Evolutionary conservation across 1,139 yeast species (phyloP), one percentile per base, ranked within the genome.

Genomic region (Zygosaccharomyces pseudobailii): DNA sequence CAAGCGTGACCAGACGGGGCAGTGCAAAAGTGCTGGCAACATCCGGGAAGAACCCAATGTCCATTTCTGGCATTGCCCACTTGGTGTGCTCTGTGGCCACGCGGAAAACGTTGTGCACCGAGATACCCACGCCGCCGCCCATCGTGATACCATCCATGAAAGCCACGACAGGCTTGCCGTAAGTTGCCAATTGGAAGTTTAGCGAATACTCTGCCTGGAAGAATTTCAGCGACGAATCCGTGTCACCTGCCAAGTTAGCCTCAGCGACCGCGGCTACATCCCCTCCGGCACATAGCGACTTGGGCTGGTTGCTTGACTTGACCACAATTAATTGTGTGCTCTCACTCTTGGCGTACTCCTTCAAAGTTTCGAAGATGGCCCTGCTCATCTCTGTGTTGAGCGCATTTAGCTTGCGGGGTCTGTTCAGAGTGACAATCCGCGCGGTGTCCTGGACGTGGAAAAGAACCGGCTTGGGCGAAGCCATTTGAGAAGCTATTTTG

Each of bases 101-200:
- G 63, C 98, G 79, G 74, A 90, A 90, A 3, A 97, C 95, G n/a
- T 90, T 86, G 68, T 94, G 97, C 37, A 87, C 84, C 0, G 92
- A 76, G 47, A 92, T 72, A 3, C 98, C 98, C 36, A 88, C 96
- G 58, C 98, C 98, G 46, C 98, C 98, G 48, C 98, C 98, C 96
- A 92, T 88, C 33, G 94, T 88, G 60, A 92, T 88, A 27, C 97
- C 97, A 63, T 92, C 84, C 82, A 87, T 84, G 39, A 89, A 63
- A 0, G 96, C 75, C 19, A 92, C 82, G 55, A 86, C 78, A 1
- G 98, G 97, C 70, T 89, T 92, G 50, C 83, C 74, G 63, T 80
- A 88, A 13, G 94, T 83, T 17, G 95, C 84, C 55, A 90, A 74
- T 48, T 84, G 72, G 61, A 84, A 87, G 70, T 92, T 84, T 62